Evolutionary conservation across 805 yeast species (phyloP), one percentile per base, ranked within the genome.

Genomic region (Saturnispora saitoi): DNA sequence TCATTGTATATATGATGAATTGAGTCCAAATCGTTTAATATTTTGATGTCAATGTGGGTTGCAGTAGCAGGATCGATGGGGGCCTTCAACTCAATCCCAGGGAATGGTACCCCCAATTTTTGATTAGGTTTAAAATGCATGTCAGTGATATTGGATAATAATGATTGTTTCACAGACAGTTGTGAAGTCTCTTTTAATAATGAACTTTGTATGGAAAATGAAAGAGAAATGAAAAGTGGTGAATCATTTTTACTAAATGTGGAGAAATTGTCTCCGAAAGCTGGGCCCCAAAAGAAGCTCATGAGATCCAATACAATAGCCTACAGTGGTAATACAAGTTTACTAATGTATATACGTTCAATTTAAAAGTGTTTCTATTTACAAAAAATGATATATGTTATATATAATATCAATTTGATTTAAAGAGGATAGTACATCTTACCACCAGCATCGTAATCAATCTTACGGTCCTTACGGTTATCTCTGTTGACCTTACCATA

Each of bases 401-500:
- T 37, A 43, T 12, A 32, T 14, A 32, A 14, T 36, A n/a, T 17
- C 39, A n/a, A 4, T 6, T 24, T 24, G 8, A 24, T 6, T 34
- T 30, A 47, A 34, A 66, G 41, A 5, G 64, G 54, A 47, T 66
- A 65, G 50, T 61, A 55, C 63, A 65, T 81, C 58, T 75, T 76
- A 58, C 95, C 95, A 49, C 73, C 70, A 56, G 78, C 76, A 60
- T 83, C 82, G 64, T 74, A 86, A 2, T 82, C 86, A 57, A 85
- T 72, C 56, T 73, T 77, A 67, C 98, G 80, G 64, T 87, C 83
- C 62, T 82, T 86, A 76, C 83, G 87, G 59, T 87, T 82, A 67
- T 91, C 98, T 70, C 96, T 86, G 56, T 82, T 75, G 17, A 88
- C 77, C 37, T 89, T 86, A 67, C 98, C 98, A 63, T 91, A 91